Conservation (phyloP, 176 grass and related monocot species). For the Carex pumila region DNA sequence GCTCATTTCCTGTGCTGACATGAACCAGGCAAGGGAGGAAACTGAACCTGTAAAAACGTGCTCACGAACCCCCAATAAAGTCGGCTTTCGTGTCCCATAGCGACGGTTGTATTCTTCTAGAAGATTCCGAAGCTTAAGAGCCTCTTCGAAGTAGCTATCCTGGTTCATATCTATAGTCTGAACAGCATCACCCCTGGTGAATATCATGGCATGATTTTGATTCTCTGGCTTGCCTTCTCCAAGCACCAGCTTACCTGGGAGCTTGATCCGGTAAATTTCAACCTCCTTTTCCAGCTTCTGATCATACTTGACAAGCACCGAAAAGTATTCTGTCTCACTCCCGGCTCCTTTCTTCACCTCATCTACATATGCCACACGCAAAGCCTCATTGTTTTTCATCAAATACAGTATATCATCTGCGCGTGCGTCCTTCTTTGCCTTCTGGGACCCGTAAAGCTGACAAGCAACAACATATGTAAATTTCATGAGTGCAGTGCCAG, state of each 20-base stretch:
- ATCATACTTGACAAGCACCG: slow-evolving; percentile 87
- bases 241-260: slow-evolving; percentile 75
- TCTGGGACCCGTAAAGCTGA: slow-evolving; percentile 88
- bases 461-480: slow-evolving; percentile 98
- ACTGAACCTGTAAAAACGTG: slow-evolving; percentile 96
- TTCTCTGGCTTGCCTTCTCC: slow-evolving; percentile 95
- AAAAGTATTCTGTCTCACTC: slow-evolving; percentile 51
- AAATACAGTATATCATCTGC: slow-evolving; percentile 87
- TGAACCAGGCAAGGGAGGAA: slow-evolving; percentile 93
- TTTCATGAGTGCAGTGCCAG: slow-evolving; percentile 88
- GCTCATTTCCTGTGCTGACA: slow-evolving; percentile 95
- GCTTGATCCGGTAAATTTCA: slow-evolving; percentile 75
- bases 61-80: slow-evolving; percentile 86
- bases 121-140: slow-evolving; percentile 91
- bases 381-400: slow-evolving; percentile 91
- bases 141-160: slow-evolving; percentile 89
- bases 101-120: slow-evolving; percentile 66
- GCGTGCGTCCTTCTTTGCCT: slow-evolving; percentile 65
- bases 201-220: slow-evolving; percentile 93
- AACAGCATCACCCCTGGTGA: slow-evolving; percentile 89
- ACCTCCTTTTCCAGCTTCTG: slow-evolving; percentile 65
- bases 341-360: slow-evolving; percentile 39
- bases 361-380: slow-evolving; percentile 89
- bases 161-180: slow-evolving; percentile 98
- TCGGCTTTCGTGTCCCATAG: slow-evolving; percentile 86